Evolutionary conservation across 768 basidiomycete species (phyloP), one percentile per base, ranked within the genome.

Genomic region (Lepiota venenata): DNA sequence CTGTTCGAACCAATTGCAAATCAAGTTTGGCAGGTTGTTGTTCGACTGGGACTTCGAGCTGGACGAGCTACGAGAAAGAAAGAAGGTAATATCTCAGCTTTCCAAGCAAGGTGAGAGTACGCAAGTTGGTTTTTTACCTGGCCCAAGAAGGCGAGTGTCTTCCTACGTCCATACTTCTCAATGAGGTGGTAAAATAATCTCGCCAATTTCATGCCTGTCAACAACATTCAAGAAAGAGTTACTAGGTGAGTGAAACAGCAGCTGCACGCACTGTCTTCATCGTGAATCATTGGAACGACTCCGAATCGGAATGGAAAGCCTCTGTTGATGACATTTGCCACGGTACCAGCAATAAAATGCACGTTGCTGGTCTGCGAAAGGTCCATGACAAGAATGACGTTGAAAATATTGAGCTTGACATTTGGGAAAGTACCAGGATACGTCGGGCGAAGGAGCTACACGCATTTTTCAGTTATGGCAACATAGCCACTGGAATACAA

Each of bases 301-400:
- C 96, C 96, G 66, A 94, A 93, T 15, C 91, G 76, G 59, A 93
- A 79, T 0, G 94, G 91, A 41, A 91, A 74, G 14, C 77, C 79
- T 32, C 91, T 77, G 25, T 80, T 71, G 48, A 98, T 83, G 65
- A 96, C 84, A 53, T 75, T 81, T 14, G 79, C 75, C 43, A 97
- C 76, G 0, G 87, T 69, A 1, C 78, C 79, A 2, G 76, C 72
- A 45, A 98, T 72, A 63, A 91, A 83, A 9, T 80, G 74, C 7
- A 94, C 60, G 37, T 78, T 79, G 4, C 73, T 68, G 0, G 77
- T 70, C 39, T 81, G 78, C 7, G 92, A 85, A 0, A 98, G 76
- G 65, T 98, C 95, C 32, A 96, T 73, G 2, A 85, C 78, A 4
- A 96, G 75, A 47, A 98, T 74, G 58, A 90, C 71, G 62, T 98